A percentile compares a stretch with the other conserved stretches of the same genome.
Conservation (phyloP, 2,329 filamentous ascomycete species). For the Thielaviopsis euricoi region DNA sequence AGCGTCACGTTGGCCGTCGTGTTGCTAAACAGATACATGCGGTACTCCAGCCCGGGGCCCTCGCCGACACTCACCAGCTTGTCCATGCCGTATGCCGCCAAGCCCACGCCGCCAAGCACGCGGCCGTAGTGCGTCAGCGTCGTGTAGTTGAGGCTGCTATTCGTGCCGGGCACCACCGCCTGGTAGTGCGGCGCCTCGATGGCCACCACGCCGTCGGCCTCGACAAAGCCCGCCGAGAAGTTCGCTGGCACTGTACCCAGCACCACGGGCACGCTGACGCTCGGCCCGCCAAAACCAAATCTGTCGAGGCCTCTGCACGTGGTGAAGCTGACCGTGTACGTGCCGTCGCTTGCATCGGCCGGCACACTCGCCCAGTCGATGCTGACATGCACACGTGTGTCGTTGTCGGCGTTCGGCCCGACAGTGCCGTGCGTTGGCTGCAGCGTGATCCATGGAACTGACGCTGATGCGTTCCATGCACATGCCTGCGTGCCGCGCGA, state of each 20-base stretch:
- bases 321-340: conserved; percentile 35
- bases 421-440: conserved; percentile 33
- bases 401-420: conserved; percentile 18
- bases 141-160: conserved; percentile 27
- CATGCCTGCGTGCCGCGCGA: conserved; percentile 37
- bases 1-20: conserved; percentile 27
- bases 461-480: conserved; percentile 32
- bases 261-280: conserved; percentile 38
- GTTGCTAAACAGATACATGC: conserved; percentile 43
- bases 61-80: conserved; percentile 28
- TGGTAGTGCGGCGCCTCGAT: conserved; percentile 39
- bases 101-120: conserved; percentile 39
- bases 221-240: conserved; percentile 43
- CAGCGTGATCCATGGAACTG: conserved; percentile 33
- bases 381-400: conserved; percentile 13
- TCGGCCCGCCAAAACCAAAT: conserved; percentile 24
- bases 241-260: conserved; percentile 29
- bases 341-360: conserved; percentile 28
- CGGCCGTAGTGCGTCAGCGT: conserved; percentile 39
- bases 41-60: conserved; percentile 41
- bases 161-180: conserved; percentile 20
- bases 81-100: conserved; percentile 34
- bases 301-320: conserved; percentile 28
- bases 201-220: conserved; percentile 39
- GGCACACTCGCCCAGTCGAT: conserved; percentile 30